Conservation (phyloP, 306 rosid species). For the Rosa multiflora region DNA sequence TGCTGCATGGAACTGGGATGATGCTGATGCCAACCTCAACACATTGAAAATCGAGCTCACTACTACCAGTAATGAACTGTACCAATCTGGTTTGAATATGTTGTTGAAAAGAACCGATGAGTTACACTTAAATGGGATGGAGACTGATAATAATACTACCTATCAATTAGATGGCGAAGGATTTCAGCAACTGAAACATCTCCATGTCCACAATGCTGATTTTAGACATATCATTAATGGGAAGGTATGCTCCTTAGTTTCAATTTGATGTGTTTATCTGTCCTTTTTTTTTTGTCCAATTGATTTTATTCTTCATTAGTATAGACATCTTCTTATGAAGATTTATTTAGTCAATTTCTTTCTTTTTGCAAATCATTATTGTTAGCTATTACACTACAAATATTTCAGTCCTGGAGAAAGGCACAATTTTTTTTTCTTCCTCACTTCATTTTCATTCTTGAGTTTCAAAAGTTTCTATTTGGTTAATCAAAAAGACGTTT, state of each 20-base stretch:
- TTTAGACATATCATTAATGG: slow-evolving; percentile 25
- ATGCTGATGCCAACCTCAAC: slow-evolving; percentile 22
- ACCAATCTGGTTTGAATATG: slow-evolving; percentile 23
- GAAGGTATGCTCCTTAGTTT: background rate
- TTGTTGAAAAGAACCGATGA: slow-evolving; percentile 35
- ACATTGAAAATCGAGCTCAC: slow-evolving; percentile 10
- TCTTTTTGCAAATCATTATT: too few relatives aligned
- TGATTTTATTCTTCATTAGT: background rate
- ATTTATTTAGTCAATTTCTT: too few relatives aligned
- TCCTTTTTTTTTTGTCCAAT: background rate
- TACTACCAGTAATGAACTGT: slow-evolving; percentile 15
- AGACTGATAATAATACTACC: slow-evolving; percentile 23
- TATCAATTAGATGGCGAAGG: slow-evolving; percentile 35
- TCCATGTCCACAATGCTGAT: slow-evolving; percentile 35
- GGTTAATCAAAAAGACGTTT: too few relatives aligned
- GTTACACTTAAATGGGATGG: slow-evolving; percentile 38
- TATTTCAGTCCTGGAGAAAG: too few relatives aligned
- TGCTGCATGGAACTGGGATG: slow-evolving; percentile 13
- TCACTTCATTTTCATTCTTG: too few relatives aligned
- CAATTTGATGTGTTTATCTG: background rate
- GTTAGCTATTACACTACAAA: too few relatives aligned
- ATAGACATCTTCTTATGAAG: too few relatives aligned
- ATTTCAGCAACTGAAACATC: slow-evolving; percentile 40
- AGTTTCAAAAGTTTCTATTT: too few relatives aligned
- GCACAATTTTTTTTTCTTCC: too few relatives aligned